Percentiles rank a stretch among this genome's conserved stretches.
Conservation (phyloP, 2,329 filamentous ascomycete genomes). For the Aspergillus niger region DNA sequence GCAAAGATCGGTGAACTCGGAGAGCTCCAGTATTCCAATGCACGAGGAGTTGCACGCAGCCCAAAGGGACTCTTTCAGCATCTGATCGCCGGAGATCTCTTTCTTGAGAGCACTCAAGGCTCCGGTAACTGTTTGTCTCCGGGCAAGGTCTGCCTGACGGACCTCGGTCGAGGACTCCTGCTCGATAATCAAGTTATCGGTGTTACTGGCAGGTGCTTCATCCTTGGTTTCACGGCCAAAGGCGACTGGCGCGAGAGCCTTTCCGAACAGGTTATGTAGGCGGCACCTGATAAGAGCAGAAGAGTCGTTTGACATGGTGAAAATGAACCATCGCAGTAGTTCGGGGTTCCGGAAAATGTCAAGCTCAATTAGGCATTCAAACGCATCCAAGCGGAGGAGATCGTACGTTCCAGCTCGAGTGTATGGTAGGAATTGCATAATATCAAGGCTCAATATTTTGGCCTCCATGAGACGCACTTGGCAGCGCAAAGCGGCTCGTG, state of each 20-base stretch:
- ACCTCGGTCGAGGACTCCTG: conserved; percentile 55
- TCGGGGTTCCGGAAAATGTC: conserved; percentile 55
- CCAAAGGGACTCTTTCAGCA: conserved; percentile 58
- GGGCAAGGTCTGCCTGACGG: conserved; percentile 56
- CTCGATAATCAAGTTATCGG: conserved; percentile 58
- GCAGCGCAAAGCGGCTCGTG: conserved; percentile 62
- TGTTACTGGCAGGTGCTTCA: conserved; percentile 31
- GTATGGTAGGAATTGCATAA: conserved; percentile 63
- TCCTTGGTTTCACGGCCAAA: conserved; percentile 52
- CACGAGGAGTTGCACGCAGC: conserved; percentile 56
- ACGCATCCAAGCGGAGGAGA: conserved; percentile 61
- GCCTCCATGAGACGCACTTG: conserved; percentile 57
- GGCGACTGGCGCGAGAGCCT: conserved; percentile 60
- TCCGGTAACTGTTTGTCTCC: conserved; percentile 59
- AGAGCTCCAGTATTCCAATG: conserved; percentile 56
- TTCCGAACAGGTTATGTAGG: conserved; percentile 56
- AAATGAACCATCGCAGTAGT: conserved; percentile 59
- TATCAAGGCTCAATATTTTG: conserved; percentile 54
- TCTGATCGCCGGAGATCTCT: conserved; percentile 52
- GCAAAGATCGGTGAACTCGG: conserved; percentile 60
- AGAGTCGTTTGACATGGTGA: conserved; percentile 57
- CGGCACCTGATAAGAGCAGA: conserved; percentile 60
- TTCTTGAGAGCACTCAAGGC: conserved; percentile 59
- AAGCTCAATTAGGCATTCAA: conserved; percentile 59
- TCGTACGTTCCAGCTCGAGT: conserved; percentile 62